Conservation (phyloP, 176 grass and related monocot species). For the Tuctoria greenei region DNA sequence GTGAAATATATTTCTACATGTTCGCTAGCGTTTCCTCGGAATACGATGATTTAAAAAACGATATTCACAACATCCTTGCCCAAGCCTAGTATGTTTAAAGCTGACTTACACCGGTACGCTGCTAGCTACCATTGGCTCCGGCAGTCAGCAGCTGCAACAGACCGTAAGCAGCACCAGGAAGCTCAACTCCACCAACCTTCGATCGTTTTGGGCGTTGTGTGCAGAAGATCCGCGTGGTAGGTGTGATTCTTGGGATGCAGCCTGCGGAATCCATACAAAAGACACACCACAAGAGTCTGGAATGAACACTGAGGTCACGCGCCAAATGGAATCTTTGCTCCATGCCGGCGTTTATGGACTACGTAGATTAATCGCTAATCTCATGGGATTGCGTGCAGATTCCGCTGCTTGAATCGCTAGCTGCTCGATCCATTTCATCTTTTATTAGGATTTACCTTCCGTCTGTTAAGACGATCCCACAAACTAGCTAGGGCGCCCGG, state of each 20-base stretch:
- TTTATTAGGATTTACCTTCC: not conserved
- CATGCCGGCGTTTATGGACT: not conserved
- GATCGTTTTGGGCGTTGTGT: too few species aligned
- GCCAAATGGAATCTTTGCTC: slow-evolving; percentile 21
- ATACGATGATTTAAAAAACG: not conserved
- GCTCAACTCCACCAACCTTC: not conserved
- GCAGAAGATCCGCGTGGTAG: slow-evolving; percentile 13
- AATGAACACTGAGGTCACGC: slow-evolving; percentile 22
- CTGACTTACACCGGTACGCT: not conserved
- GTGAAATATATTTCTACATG: not conserved
- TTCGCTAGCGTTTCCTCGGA: not conserved
- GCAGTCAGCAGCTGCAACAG: not conserved
- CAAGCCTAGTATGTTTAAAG: not conserved
- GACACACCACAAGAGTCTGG: not conserved
- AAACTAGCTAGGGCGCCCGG: not conserved
- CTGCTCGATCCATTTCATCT: not conserved
- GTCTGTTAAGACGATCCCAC: not conserved
- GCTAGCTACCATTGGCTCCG: not conserved
- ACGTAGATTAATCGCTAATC: slow-evolving; percentile 13
- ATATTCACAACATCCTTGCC: too few species aligned
- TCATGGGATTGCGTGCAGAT: slow-evolving; percentile 5
- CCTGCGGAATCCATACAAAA: slow-evolving; percentile 27
- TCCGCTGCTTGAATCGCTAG: not conserved
- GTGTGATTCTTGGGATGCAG: not conserved
- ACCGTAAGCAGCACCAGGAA: not conserved